Conservation (phyloP, 2,329 filamentous ascomycete species). For the Leptographium flavum region DNA sequence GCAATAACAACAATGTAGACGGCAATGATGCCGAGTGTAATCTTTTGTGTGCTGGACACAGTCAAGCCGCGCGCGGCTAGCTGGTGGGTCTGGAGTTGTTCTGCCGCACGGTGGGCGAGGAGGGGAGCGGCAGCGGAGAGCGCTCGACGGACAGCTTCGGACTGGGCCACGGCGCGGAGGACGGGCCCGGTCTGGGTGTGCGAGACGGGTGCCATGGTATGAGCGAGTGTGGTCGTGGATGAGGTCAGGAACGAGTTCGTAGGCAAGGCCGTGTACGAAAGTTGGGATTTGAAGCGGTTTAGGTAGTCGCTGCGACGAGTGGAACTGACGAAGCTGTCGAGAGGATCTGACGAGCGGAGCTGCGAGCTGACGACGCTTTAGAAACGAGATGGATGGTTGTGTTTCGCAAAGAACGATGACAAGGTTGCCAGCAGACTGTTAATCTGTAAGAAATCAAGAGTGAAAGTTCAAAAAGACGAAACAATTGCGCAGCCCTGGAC, state of each 20-base stretch:
- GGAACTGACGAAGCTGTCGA: too few species aligned
- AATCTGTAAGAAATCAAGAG: too few species aligned
- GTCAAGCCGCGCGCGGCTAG: slow-evolving; percentile 21
- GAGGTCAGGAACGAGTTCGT: neutral
- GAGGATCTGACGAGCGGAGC: too few species aligned
- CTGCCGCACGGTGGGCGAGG: slow-evolving; percentile 4
- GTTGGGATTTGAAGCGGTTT: too few species aligned
- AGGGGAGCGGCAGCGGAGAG: slow-evolving; percentile 7
- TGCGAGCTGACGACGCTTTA: too few species aligned
- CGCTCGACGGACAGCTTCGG: slow-evolving; percentile 5
- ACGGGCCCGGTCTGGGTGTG: neutral
- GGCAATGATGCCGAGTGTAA: slow-evolving; percentile 55
- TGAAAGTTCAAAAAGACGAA: neutral
- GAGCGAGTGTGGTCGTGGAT: neutral
- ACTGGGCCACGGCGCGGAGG: slow-evolving; percentile 8
- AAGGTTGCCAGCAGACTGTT: too few species aligned
- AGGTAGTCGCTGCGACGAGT: too few species aligned
- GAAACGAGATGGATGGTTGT: too few species aligned
- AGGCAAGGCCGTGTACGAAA: too few species aligned
- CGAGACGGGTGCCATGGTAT: slow-evolving; percentile 7
- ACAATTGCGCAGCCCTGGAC: neutral
- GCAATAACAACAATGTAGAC: slow-evolving; percentile 50
- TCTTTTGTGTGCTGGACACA: slow-evolving; percentile 52
- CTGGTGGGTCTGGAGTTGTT: neutral
- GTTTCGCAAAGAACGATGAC: neutral